Evolutionary conservation across 23 red algal species (phyloP).

Genomic region (Rhodosorus marinus): DNA sequence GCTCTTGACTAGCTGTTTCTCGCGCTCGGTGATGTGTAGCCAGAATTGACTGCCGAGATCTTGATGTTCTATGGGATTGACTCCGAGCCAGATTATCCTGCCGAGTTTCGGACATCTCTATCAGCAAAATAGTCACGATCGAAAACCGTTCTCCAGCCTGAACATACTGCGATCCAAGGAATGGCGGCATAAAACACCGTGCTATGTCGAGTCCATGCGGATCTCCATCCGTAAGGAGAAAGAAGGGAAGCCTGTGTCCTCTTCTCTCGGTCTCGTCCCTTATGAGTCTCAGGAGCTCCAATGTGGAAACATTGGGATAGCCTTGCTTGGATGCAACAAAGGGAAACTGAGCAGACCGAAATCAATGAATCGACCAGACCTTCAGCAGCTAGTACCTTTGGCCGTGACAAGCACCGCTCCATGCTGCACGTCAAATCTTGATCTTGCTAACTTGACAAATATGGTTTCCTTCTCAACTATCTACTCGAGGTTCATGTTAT

Average conservation of each 20-base stretch:
- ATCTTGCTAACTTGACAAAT: conserved; percentile 3
- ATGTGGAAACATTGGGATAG: conserved; percentile 12
- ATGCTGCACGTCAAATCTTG: conserved; percentile 16
- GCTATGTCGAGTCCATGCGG: conserved; percentile 46
- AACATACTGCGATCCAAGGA: neutral
- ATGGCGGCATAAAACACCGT: conserved; percentile 5
- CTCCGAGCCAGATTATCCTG: too few relatives aligned
- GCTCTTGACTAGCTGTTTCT: conserved; percentile 6
- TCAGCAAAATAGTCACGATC: conserved; percentile 7
- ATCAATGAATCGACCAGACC: neutral
- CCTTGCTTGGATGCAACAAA: conserved; percentile 3
- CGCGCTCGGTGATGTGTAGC: conserved; percentile 6
- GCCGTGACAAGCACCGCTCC: conserved; percentile 1
- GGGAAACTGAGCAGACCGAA: neutral
- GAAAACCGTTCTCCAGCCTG: conserved; percentile 22
- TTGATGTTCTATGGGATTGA: too few relatives aligned
- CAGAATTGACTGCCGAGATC: too few relatives aligned
- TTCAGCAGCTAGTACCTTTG: neutral
- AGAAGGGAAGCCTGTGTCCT: conserved; percentile 9
- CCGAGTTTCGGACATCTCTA: conserved; percentile 1
- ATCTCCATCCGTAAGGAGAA: conserved; percentile 35
- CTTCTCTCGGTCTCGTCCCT: neutral
- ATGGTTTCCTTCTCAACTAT: conserved; percentile 43
- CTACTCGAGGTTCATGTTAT: neutral
- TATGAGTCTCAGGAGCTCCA: conserved; percentile 2